These are phyloP conservation scores for Zalerion maritima DNA, from an alignment of 495 filamentous ascomycete species.

Conservation along the genomic window DNA sequence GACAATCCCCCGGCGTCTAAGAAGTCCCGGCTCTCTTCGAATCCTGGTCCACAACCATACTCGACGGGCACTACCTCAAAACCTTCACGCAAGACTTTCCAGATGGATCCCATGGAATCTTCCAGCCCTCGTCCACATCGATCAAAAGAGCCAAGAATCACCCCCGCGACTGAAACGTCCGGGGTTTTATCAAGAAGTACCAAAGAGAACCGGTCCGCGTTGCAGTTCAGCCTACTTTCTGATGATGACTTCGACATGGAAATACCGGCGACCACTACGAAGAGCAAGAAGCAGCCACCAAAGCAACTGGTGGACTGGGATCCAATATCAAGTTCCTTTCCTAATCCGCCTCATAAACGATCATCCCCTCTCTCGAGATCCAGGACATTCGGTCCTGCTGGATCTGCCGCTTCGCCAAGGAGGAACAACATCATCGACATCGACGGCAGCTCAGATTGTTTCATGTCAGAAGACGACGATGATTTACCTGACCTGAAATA, in stretches of 20 bases:
- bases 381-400: no score
- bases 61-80: slow-evolving; percentile 14
- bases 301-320: slow-evolving; percentile 23
- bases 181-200: neutral
- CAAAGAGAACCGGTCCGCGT: no score
- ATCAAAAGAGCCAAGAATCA: slow-evolving; percentile 10
- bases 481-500: slow-evolving; percentile 2
- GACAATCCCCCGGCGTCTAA: slow-evolving; percentile 9
- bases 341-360: slow-evolving; percentile 9
- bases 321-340: slow-evolving; percentile 34
- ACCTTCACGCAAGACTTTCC: no score
- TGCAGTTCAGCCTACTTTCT: no score
- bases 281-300: slow-evolving; percentile 1
- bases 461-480: slow-evolving; percentile 4
- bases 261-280: neutral
- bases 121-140: slow-evolving; percentile 11
- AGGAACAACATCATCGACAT: neutral
- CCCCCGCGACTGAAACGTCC: slow-evolving; percentile 1
- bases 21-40: slow-evolving; percentile 14
- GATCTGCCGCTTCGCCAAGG: no score
- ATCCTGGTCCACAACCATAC: slow-evolving; percentile 2
- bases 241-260: no score
- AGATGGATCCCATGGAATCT: slow-evolving; percentile 8
- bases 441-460: no score
- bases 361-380: neutral